Conservation (phyloP, 2,329 filamentous ascomycete species). For the Onygenales sp. region DNA sequence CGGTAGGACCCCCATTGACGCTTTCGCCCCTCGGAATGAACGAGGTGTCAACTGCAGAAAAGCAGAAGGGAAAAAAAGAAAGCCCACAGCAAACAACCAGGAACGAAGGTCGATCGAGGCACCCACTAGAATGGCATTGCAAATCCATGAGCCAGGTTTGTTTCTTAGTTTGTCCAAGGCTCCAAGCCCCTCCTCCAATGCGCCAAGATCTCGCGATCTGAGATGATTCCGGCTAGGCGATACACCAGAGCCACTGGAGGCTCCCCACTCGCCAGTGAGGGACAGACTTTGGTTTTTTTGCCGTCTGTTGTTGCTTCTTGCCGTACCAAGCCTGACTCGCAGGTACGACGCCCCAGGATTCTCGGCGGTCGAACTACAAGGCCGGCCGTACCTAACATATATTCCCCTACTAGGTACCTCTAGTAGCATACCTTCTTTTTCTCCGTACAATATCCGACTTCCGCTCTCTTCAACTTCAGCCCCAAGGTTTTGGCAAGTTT, state of each 20-base stretch:
- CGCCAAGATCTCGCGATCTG: slow-evolving; percentile 1
- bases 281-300: not conserved
- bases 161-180: not conserved
- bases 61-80: not conserved
- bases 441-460: not conserved
- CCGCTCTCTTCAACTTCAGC: not conserved
- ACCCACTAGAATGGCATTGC: not conserved
- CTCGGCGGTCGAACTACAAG: not conserved
- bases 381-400: not conserved
- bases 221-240: slow-evolving; percentile 1
- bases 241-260: not conserved
- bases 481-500: not conserved
- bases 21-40: not conserved
- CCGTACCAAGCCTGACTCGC: not conserved
- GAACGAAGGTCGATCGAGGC: not conserved
- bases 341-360: not conserved
- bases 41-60: not conserved
- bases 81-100: not conserved
- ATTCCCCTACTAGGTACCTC: not conserved
- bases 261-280: slow-evolving; percentile 1
- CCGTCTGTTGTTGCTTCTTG: slow-evolving; percentile 1
- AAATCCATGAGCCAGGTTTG: not conserved
- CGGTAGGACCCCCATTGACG: too few relatives aligned
- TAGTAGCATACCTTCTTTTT: not conserved
- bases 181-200: not conserved